Conservation (phyloP, 2,329 filamentous ascomycete genomes). For the Incumbomyces lentus region DNA sequence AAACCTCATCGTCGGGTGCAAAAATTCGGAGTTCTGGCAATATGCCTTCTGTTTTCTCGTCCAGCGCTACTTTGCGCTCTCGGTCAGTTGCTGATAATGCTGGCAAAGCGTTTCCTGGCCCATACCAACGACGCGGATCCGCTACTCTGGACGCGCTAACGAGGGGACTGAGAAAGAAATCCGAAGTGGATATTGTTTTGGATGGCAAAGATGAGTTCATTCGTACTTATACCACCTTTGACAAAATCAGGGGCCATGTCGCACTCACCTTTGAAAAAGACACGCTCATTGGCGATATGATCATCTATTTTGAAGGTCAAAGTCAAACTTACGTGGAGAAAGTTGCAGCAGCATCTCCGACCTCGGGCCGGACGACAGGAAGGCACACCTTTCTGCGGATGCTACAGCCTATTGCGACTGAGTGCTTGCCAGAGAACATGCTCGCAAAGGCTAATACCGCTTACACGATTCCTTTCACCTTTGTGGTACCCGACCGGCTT, state of each 20-base stretch:
- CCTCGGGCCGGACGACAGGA: constrained; percentile 45
- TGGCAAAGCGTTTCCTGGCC: background rate
- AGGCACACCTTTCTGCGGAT: constrained; percentile 53
- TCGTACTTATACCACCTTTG: constrained; percentile 25
- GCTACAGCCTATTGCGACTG: constrained; percentile 46
- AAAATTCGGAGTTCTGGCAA: background rate
- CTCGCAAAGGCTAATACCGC: constrained; percentile 44
- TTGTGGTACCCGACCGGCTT: constrained; percentile 51
- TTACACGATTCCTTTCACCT: constrained; percentile 54
- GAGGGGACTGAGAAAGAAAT: constrained; percentile 14
- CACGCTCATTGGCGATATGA: constrained; percentile 22
- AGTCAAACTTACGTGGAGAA: constrained; percentile 39
- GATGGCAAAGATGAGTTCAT: constrained; percentile 18
- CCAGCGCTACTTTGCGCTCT: constrained; percentile 6
- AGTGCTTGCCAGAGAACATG: constrained; percentile 44
- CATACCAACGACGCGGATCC: constrained; percentile 12
- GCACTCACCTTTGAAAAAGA: constrained; percentile 23
- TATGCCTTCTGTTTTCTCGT: constrained; percentile 2
- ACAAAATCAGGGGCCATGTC: constrained; percentile 25
- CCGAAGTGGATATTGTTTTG: constrained; percentile 20
- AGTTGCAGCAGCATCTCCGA: constrained; percentile 40
- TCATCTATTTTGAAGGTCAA: constrained; percentile 24
- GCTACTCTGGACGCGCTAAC: constrained; percentile 15
- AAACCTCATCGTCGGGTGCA: too few species aligned
- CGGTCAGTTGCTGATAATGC: constrained; percentile 9